These are phyloP conservation scores for Petrea volubilis DNA, from an alignment of 257 asterid genomes.

Conservation along the genomic window DNA sequence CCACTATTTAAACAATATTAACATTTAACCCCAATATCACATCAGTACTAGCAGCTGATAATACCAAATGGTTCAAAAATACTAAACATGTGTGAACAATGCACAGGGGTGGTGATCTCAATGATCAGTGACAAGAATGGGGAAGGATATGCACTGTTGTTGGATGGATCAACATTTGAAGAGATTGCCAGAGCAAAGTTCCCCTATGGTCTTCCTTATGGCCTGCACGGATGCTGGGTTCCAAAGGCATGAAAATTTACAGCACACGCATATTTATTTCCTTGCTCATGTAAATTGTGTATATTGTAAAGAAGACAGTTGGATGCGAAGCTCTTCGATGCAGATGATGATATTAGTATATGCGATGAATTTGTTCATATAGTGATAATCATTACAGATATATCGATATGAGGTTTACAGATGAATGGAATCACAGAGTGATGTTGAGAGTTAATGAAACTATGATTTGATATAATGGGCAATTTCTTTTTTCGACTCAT, in stretches of 20 bases:
- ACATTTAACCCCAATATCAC: constrained; percentile 56
- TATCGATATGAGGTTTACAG: neutral
- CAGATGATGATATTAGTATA: neutral
- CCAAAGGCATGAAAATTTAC: constrained; percentile 47
- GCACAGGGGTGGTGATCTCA: constrained; percentile 85
- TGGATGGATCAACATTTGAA: constrained; percentile 83
- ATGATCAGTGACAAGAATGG: constrained; percentile 78
- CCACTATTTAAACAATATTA: too few species aligned
- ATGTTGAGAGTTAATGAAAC: neutral
- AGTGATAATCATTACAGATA: neutral
- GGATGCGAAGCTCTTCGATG: neutral
- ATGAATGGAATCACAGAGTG: neutral
- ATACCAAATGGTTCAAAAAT: neutral
- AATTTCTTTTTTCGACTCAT: neutral
- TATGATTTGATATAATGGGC: neutral
- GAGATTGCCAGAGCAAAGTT: constrained; percentile 93
- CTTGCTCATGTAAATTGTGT: neutral
- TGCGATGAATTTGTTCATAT: neutral
- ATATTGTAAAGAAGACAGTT: neutral
- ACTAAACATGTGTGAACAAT: neutral
- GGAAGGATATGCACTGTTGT: constrained; percentile 78
- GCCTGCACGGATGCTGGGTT: constrained; percentile 97
- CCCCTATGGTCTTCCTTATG: constrained; percentile 97
- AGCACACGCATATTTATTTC: neutral
- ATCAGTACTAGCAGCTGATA: neutral